Conservation (phyloP, 108 stramenopile species). For the Fragilaria radians region DNA sequence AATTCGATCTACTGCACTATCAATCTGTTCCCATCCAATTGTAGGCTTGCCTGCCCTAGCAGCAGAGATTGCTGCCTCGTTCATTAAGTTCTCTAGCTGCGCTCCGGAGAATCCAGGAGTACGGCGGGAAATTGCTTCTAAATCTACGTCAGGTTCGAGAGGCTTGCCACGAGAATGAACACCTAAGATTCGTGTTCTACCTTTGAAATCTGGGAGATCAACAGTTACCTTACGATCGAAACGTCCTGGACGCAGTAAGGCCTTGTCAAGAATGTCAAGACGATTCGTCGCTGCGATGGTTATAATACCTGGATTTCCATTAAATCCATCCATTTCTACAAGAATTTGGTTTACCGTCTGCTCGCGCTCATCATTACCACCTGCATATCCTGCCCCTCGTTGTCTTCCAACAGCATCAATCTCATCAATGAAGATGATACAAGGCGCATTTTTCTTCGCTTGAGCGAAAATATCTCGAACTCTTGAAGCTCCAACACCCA, state of each 20-base stretch:
- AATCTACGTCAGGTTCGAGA: constrained; percentile 87
- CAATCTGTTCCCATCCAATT: constrained; percentile 90
- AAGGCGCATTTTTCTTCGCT: constrained; percentile 92
- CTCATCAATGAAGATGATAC: constrained; percentile 98
- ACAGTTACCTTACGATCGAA: constrained; percentile 97
- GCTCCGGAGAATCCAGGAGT: constrained; percentile 98
- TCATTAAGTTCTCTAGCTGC: constrained; percentile 94
- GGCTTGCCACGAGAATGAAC: constrained; percentile 94
- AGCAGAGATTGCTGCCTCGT: constrained; percentile 94
- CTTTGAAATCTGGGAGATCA: constrained; percentile 91
- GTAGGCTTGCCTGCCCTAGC: constrained; percentile 63
- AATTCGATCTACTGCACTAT: constrained; percentile 94
- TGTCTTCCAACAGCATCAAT: constrained; percentile 94
- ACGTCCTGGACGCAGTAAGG: constrained; percentile 94
- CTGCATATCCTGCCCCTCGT: constrained; percentile 87
- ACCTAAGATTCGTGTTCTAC: constrained; percentile 84
- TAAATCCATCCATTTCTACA: constrained; percentile 97
- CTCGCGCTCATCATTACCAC: constrained; percentile 94
- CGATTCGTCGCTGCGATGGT: constrained; percentile 98
- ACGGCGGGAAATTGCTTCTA: constrained; percentile 82
- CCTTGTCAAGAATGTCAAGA: constrained; percentile 92
- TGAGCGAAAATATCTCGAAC: constrained; percentile 93
- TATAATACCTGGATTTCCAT: constrained; percentile 91
- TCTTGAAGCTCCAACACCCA: constrained; percentile 94
- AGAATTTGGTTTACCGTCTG: constrained; percentile 99